Evolutionary conservation across 2,329 filamentous ascomycete genomes (phyloP).

Genomic region (Arthrobotrys musiformis): DNA sequence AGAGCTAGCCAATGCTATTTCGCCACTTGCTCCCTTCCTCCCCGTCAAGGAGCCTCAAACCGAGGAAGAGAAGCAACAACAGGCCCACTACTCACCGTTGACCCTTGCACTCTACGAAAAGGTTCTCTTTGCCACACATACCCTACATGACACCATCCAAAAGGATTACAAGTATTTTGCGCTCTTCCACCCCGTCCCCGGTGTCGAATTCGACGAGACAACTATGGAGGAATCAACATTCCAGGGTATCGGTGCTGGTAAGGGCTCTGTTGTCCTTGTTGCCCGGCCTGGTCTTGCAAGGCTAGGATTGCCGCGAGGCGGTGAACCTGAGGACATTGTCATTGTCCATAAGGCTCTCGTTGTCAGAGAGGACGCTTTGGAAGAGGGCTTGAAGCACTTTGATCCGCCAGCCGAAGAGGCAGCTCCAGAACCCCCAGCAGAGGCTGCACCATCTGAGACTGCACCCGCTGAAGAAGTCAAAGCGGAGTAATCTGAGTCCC

Average conservation of each 20-base stretch:
- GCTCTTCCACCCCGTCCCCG: conserved; percentile 47
- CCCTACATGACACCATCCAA: conserved; percentile 39
- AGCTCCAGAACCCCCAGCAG: conserved; percentile 3
- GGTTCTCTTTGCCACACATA: conserved; percentile 34
- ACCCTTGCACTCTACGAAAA: conserved; percentile 48
- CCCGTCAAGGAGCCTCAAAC: conserved; percentile 29
- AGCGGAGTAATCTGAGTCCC: background rate
- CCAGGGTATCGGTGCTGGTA: conserved; percentile 39
- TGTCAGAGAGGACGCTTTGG: conserved; percentile 40
- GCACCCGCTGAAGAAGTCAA: background rate
- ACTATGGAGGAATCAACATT: conserved; percentile 53
- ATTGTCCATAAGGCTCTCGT: conserved; percentile 54
- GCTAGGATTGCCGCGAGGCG: conserved; percentile 35
- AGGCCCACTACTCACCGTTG: conserved; percentile 42
- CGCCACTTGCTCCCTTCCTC: conserved; percentile 30
- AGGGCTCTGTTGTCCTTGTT: conserved; percentile 35
- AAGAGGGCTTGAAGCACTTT: conserved; percentile 37
- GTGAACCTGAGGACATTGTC: conserved; percentile 45
- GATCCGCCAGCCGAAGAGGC: conserved; percentile 1
- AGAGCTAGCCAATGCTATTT: conserved; percentile 44
- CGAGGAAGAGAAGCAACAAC: conserved; percentile 48
- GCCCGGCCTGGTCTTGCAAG: conserved; percentile 43
- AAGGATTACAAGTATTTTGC: conserved; percentile 49
- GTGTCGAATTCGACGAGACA: conserved; percentile 45
- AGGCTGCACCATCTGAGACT: background rate